These are phyloP conservation scores for Botryosphaeria dothidea DNA, from an alignment of 2,329 filamentous ascomycete species.

Conservation along the genomic window DNA sequence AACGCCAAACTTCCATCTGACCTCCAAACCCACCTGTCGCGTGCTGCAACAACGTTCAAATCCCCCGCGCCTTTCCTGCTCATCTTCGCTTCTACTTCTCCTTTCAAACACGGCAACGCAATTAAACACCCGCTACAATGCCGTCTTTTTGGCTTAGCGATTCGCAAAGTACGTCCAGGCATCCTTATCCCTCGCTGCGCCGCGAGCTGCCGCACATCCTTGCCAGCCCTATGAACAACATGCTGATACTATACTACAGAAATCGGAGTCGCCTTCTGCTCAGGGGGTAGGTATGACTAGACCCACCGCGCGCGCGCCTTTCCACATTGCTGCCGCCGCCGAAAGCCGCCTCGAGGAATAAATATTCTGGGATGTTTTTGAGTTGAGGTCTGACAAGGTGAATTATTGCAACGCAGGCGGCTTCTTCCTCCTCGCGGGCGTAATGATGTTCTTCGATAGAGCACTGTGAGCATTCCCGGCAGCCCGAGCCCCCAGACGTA, in stretches of 20 bases:
- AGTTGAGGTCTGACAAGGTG: conserved; percentile 25
- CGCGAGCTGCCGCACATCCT: background rate
- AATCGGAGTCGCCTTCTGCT: conserved; percentile 96
- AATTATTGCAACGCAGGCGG: conserved; percentile 60
- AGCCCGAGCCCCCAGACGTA: background rate
- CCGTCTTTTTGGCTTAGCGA: conserved; percentile 96
- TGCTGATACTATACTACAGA: conserved; percentile 55
- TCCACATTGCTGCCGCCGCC: background rate
- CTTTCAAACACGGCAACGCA: background rate
- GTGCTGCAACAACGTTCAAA: background rate
- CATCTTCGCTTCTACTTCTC: background rate
- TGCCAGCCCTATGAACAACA: background rate
- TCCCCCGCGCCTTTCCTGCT: background rate
- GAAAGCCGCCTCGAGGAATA: conserved; percentile 13
- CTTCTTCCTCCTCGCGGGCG: conserved; percentile 91
- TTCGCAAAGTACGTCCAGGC: conserved; percentile 70
- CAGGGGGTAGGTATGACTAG: conserved; percentile 72
- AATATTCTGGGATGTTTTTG: background rate
- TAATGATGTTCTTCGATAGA: conserved; percentile 96
- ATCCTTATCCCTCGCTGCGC: background rate
- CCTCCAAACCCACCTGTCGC: background rate
- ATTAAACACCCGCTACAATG: conserved; percentile 49
- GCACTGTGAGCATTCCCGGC: conserved; percentile 68
- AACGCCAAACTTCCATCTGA: background rate
- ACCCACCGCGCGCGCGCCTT: background rate